These are phyloP conservation scores for Zanthoxylum bungeanum DNA, from an alignment of 345 rosid species.

Conservation along the genomic window DNA sequence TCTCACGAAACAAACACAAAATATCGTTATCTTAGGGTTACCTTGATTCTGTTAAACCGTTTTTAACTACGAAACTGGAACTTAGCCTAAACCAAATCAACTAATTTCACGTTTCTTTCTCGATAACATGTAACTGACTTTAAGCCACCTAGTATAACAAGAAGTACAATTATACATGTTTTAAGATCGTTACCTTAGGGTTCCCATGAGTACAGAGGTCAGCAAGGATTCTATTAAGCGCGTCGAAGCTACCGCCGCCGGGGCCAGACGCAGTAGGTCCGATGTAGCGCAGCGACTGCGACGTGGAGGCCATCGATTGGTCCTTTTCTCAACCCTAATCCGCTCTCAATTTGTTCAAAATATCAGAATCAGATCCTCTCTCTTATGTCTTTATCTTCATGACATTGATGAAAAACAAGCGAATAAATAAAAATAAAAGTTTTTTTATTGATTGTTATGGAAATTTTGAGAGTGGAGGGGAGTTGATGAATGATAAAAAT, in stretches of 20 bases:
- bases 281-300: slow-evolving; percentile 59
- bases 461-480: background rate
- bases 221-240: slow-evolving; percentile 69
- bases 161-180: background rate
- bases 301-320: slow-evolving; percentile 46
- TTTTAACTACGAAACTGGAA: background rate
- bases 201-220: slow-evolving; percentile 81
- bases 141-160: background rate
- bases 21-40: background rate
- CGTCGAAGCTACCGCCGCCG: slow-evolving; percentile 68
- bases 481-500: too few species aligned
- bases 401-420: too few species aligned
- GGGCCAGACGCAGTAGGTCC: slow-evolving; percentile 44
- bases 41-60: background rate
- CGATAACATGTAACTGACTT: background rate
- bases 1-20: background rate
- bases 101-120: background rate
- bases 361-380: background rate
- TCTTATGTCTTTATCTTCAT: too few species aligned
- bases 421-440: too few species aligned
- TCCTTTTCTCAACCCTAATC: slow-evolving; percentile 34
- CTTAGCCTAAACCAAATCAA: background rate
- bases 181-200: slow-evolving; percentile 54
- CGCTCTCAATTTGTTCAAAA: slow-evolving; percentile 13
- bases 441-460: background rate